Evolutionary conservation across 306 rosid genomes (phyloP).

Genomic region (Cucumis melo): DNA sequence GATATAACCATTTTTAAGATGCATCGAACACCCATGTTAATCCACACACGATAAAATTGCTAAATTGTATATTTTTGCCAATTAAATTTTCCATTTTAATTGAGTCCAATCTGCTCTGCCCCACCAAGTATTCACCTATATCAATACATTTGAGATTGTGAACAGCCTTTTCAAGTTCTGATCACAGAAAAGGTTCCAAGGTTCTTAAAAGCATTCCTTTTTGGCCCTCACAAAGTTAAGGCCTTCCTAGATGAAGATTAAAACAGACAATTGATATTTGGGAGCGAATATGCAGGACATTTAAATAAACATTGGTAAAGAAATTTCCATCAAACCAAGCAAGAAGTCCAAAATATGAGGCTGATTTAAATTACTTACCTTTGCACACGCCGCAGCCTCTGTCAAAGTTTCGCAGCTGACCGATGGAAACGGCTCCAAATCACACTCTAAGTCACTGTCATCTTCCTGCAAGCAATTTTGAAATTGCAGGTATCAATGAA

Average conservation of each 20-base stretch:
- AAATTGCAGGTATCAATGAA: background rate
- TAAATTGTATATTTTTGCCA: background rate
- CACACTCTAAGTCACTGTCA: constrained; percentile 11
- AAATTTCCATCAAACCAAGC: background rate
- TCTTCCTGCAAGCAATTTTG: constrained; percentile 2
- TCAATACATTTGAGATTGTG: background rate
- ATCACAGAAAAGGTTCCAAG: background rate
- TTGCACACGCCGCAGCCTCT: constrained; percentile 9
- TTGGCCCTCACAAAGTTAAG: background rate
- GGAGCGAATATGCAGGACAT: background rate
- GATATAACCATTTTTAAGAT: background rate
- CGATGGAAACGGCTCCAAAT: constrained; percentile 8
- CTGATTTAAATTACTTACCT: background rate
- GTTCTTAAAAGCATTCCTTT: background rate
- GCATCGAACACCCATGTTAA: background rate
- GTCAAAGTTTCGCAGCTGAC: constrained; percentile 5
- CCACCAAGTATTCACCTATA: background rate
- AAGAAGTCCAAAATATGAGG: background rate
- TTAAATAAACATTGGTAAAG: background rate
- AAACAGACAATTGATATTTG: background rate
- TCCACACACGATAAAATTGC: background rate
- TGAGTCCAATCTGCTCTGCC: background rate
- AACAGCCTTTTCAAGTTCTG: background rate
- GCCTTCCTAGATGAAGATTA: background rate
- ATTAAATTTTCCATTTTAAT: background rate